phyloP scores from a whole-genome alignment of 495 filamentous ascomycete species.

The Penicillium taxi region DNA sequence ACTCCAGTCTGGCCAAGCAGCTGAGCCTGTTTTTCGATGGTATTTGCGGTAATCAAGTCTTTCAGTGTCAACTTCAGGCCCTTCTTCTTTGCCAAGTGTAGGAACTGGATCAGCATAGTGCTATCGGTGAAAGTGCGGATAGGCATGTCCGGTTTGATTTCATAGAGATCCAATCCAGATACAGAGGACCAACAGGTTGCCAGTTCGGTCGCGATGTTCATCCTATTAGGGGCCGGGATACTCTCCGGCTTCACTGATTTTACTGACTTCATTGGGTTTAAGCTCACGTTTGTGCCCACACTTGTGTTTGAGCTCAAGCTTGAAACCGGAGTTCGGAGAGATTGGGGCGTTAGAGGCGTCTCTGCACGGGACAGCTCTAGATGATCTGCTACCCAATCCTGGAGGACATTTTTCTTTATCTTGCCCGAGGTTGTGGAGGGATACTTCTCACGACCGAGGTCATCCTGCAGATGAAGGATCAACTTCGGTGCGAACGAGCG shows the following conservation, averaged over 20 bases:
- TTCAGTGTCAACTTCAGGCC: background rate
- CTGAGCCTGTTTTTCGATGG: background rate
- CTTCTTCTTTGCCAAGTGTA: background rate
- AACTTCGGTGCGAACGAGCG: slow-evolving; percentile 20
- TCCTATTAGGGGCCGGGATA: background rate
- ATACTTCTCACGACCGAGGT: slow-evolving; percentile 23
- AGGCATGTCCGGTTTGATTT: slow-evolving; percentile 4
- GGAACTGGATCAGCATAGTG: slow-evolving; percentile 14
- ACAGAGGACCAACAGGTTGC: slow-evolving; percentile 5
- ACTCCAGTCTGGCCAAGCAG: background rate
- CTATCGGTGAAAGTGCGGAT: slow-evolving; percentile 12
- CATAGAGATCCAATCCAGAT: slow-evolving; percentile 1
- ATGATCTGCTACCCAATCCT: slow-evolving; percentile 10
- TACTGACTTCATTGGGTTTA: background rate
- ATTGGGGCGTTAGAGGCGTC: too few species aligned
- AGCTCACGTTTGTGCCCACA: too few species aligned
- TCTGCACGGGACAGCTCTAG: too few species aligned
- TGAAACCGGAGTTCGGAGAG: too few species aligned
- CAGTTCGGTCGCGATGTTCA: slow-evolving; percentile 2
- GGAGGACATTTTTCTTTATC: slow-evolving; percentile 23
- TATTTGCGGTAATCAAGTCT: background rate
- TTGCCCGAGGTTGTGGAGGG: slow-evolving; percentile 35
- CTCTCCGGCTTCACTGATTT: background rate
- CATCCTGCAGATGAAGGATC: slow-evolving; percentile 26
- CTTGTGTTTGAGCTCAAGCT: too few species aligned